Percentiles rank a stretch among this genome's conserved stretches.
Conservation (phyloP, 306 rosid species). For the Vachellia pachyceras region DNA sequence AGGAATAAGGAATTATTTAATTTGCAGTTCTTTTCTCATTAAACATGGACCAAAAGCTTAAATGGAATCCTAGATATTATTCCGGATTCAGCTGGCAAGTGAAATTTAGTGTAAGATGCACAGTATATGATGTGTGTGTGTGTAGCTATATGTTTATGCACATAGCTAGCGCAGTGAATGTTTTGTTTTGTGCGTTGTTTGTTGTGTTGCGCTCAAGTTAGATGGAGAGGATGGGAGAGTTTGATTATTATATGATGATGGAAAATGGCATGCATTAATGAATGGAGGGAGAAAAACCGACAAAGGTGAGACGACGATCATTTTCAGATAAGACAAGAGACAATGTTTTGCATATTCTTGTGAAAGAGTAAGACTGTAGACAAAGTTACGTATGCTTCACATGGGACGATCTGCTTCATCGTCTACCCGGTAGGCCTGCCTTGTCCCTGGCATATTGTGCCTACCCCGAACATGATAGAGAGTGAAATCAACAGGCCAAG, state of each 20-base stretch:
- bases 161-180: too few species aligned
- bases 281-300: slow-evolving; percentile 42
- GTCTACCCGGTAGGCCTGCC: slow-evolving; percentile 46
- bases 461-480: slow-evolving; percentile 26
- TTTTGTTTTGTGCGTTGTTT: too few species aligned
- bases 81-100: too few species aligned
- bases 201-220: too few species aligned
- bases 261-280: slow-evolving; percentile 42
- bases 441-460: slow-evolving; percentile 43
- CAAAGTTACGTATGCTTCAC: slow-evolving; percentile 43
- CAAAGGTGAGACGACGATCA: slow-evolving; percentile 44
- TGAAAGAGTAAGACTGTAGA: slow-evolving; percentile 44
- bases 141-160: too few species aligned
- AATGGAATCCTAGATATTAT: too few species aligned
- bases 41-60: too few species aligned
- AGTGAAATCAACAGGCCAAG: background rate
- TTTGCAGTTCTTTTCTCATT: too few species aligned
- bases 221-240: slow-evolving; percentile 28
- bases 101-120: too few species aligned
- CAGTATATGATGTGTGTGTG: too few species aligned
- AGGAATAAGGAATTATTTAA: too few species aligned
- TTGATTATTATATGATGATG: slow-evolving; percentile 39
- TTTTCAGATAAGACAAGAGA: slow-evolving; percentile 54
- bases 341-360: slow-evolving; percentile 34
- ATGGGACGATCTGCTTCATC: slow-evolving; percentile 48